Evolutionary conservation across 805 yeast genomes (phyloP).

Genomic region (Schizosaccharomyces lindneri): DNA sequence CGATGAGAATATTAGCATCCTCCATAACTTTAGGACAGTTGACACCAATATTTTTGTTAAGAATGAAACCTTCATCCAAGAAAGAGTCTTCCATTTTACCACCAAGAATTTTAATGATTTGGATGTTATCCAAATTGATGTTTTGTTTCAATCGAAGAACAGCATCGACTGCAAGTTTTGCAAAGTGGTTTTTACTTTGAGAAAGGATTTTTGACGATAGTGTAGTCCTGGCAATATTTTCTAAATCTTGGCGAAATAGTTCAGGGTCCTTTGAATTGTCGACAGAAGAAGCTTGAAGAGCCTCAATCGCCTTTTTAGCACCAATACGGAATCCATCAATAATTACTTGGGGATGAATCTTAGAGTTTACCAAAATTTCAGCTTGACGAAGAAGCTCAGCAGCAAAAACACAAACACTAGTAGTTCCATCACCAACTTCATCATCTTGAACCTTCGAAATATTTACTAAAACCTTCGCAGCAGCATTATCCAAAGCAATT

Average conservation of each 20-base stretch:
- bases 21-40: conserved; percentile 70
- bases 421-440: conserved; percentile 96
- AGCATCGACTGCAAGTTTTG: conserved; percentile 83
- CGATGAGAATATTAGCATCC: conserved; percentile 69
- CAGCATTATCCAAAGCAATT: conserved; percentile 90
- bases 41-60: conserved; percentile 79
- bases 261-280: conserved; percentile 38
- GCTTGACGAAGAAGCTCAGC: conserved; percentile 92
- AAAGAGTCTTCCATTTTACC: conserved; percentile 80
- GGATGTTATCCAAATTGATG: conserved; percentile 74
- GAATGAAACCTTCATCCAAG: conserved; percentile 84
- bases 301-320: conserved; percentile 51
- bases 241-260: conserved; percentile 46
- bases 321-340: conserved; percentile 90
- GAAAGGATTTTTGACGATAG: conserved; percentile 76
- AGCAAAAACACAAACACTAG: conserved; percentile 80
- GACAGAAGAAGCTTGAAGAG: conserved; percentile 54
- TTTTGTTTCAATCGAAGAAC: conserved; percentile 67
- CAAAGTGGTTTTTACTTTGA: conserved; percentile 80
- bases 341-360: conserved; percentile 92
- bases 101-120: conserved; percentile 78
- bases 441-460: conserved; percentile 91
- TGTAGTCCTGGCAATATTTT: conserved; percentile 79
- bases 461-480: conserved; percentile 86
- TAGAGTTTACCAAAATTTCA: conserved; percentile 70